A percentile compares a stretch with the other conserved stretches of the same genome.
phyloP scores from a whole-genome alignment of 176 grass and related monocot genomes.

The Stipa capillata region DNA sequence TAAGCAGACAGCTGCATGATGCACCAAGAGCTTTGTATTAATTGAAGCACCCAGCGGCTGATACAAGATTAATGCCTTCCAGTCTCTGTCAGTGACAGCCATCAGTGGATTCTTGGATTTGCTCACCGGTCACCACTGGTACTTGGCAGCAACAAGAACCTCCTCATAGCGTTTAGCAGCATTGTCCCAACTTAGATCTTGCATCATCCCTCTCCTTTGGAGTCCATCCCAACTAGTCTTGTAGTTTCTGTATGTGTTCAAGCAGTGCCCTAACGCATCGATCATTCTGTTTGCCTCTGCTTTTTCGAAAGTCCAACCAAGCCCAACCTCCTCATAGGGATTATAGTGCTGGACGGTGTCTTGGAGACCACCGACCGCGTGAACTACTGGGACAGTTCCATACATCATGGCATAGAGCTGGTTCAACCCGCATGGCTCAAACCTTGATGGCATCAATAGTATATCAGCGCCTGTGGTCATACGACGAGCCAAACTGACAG shows the following conservation, averaged over 20 bases:
- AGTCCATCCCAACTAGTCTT: constrained; percentile 87
- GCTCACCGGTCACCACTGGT: constrained; percentile 64
- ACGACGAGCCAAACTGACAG: constrained; percentile 76
- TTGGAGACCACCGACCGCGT: constrained; percentile 80
- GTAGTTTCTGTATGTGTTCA: constrained; percentile 72
- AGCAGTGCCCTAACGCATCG: constrained; percentile 69
- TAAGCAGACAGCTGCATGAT: neutral
- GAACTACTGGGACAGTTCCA: constrained; percentile 87
- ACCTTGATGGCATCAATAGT: constrained; percentile 90
- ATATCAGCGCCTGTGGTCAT: constrained; percentile 84
- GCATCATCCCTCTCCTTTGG: constrained; percentile 78
- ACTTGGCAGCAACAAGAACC: constrained; percentile 65
- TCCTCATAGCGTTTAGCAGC: constrained; percentile 84
- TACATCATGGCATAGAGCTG: constrained; percentile 98
- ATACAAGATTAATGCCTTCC: neutral
- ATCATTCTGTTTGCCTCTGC: constrained; percentile 72
- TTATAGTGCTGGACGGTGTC: constrained; percentile 82
- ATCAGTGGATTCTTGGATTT: neutral
- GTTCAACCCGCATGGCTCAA: constrained; percentile 88
- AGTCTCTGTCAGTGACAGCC: constrained; percentile 11
- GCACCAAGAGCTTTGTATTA: neutral
- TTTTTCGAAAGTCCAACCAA: constrained; percentile 85
- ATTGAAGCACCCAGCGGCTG: neutral
- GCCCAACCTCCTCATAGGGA: constrained; percentile 58
- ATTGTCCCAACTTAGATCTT: constrained; percentile 86